Base-by-base conservation (phyloP, 257 asterid species). In the Ehretia macrophylla region DNA sequence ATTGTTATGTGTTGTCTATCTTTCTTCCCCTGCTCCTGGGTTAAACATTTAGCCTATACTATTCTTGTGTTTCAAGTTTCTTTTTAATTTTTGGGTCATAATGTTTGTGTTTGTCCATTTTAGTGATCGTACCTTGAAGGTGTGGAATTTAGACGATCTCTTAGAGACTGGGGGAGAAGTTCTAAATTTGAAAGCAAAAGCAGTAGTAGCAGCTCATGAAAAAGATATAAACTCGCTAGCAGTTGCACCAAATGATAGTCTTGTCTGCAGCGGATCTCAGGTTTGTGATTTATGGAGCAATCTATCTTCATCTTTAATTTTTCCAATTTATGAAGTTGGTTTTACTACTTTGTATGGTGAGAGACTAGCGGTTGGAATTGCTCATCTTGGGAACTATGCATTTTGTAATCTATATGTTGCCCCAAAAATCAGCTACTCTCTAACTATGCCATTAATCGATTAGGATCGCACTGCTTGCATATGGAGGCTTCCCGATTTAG, bases 181-280 rank as follows among this genome's bases (percentile, higher is more conserved):
- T 56, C 60, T 65, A 69, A 75, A 64, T 67, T 77, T 89, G 85
- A 93, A 81, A 83, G 69, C 89, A 73, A 93, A 86, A 83, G 95
- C 96, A 14, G 85, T 75, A 57, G 97, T 89, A 35, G 88, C 91
- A 58, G 99, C 96, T 38, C 99, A 93, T 66, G 99, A 89, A 75
- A 93, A 89, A 82, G 99, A 93, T 74, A 93, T 93, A 32, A 93
- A 89, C 75, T 81, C 96, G 0, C 45, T 93, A 64, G 99, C 99
- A 23, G 63, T 89, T 69, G 85, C 99, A 42, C 97, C 97, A 52
- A 82, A 93, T 72, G 99, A 86, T 60, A 82, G 86, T 80, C 95
- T 93, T 74, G 94, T 89, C 68, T 93, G 99, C 66, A 93, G 96
- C 72, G 99, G 97, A 44, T 93, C 99, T 52, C 95, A 89, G 99